Evolutionary conservation across 2,329 filamentous ascomycete species (phyloP).

Genomic region (Pezicula carpinea): DNA sequence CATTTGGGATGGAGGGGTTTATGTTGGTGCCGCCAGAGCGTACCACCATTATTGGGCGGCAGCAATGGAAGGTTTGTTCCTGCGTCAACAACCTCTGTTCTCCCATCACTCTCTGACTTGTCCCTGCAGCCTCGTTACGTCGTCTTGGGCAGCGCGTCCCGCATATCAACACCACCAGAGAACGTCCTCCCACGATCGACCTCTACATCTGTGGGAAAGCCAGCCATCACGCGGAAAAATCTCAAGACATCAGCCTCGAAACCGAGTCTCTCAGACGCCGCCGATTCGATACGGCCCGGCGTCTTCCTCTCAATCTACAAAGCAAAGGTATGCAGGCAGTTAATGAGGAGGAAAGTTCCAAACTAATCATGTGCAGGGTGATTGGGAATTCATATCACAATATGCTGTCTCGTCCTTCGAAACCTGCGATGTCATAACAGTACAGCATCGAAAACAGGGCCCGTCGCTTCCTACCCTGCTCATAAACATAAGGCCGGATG

Average conservation of each 20-base stretch:
- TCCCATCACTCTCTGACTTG: constrained; percentile 7
- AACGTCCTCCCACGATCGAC: constrained; percentile 36
- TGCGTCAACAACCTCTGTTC: neutral
- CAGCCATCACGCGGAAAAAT: constrained; percentile 13
- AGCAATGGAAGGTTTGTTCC: constrained; percentile 46
- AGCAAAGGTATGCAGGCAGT: constrained; percentile 25
- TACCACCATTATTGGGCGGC: constrained; percentile 45
- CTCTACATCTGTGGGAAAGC: constrained; percentile 4
- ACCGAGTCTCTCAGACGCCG: constrained; percentile 23
- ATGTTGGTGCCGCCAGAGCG: constrained; percentile 47
- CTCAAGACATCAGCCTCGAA: constrained; percentile 20
- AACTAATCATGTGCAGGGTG: constrained; percentile 22
- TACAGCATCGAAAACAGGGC: constrained; percentile 58
- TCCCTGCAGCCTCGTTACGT: constrained; percentile 51
- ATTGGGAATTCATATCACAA: constrained; percentile 28
- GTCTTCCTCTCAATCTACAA: constrained; percentile 30
- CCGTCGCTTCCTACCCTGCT: constrained; percentile 55
- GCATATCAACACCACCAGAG: constrained; percentile 35
- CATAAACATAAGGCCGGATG: constrained; percentile 46
- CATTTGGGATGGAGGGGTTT: constrained; percentile 41
- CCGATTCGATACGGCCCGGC: constrained; percentile 10
- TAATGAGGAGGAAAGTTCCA: neutral
- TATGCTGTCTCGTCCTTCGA: constrained; percentile 27
- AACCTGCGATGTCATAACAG: constrained; percentile 41
- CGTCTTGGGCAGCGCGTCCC: constrained; percentile 44